Evolutionary conservation across 371 early-diverging fungal species (phyloP).

Genomic region (Zopfochytrium polystomum): DNA sequence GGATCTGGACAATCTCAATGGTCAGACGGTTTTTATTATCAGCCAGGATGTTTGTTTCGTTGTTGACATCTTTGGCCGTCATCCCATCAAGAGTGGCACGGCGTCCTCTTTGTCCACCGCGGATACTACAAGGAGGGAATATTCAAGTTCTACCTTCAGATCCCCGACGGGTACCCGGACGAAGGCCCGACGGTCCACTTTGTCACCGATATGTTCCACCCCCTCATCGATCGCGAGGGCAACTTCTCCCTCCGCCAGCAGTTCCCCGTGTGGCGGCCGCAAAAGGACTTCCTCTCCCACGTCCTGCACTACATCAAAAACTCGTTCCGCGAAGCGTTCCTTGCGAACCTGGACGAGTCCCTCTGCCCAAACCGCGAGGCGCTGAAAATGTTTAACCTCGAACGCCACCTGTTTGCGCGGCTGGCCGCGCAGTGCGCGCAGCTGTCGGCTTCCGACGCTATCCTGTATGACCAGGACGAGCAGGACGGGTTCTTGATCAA

Average conservation of each 20-base stretch:
- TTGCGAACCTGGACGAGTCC: conserved; percentile 57
- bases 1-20: conserved; percentile 67
- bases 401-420: conserved; percentile 64
- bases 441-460: conserved; percentile 68
- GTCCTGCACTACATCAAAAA: conserved; percentile 81
- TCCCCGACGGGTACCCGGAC: conserved; percentile 84
- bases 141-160: conserved; percentile 84
- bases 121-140: conserved; percentile 91
- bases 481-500: conserved; percentile 23
- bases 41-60: conserved; percentile 5
- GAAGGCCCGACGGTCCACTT: conserved; percentile 84
- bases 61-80: not conserved
- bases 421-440: conserved; percentile 79
- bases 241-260: conserved; percentile 66
- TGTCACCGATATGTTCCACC: conserved; percentile 90
- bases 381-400: conserved; percentile 64
- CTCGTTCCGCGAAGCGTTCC: conserved; percentile 72
- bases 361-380: conserved; percentile 70
- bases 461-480: conserved; percentile 43
- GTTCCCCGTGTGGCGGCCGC: conserved; percentile 78
- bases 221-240: conserved; percentile 79
- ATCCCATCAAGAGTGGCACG: conserved; percentile 68
- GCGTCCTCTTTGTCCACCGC: conserved; percentile 78
- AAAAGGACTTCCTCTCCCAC: conserved; percentile 78
- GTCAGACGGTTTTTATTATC: conserved; percentile 37